Base-by-base conservation (phyloP, 176 grass and related monocot species). In the Sorghum bicolor region DNA sequence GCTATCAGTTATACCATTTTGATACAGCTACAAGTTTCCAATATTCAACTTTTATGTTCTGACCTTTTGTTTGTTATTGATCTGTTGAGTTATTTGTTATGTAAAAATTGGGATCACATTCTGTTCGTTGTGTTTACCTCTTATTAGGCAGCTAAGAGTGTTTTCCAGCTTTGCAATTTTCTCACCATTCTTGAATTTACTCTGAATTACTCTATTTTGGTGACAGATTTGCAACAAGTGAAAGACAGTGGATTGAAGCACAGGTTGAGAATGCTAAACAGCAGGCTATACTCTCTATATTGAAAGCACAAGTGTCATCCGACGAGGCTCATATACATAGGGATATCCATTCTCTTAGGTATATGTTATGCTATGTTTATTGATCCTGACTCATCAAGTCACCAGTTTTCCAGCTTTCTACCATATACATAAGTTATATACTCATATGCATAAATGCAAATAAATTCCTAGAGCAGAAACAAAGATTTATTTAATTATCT, bases 181-280 rank as follows among this genome's bases (percentile, higher is more conserved):
- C 67, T 12, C 58, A 36, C 14, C 33, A 5, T 69, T 58, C 19
- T 60, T 74, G 22, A 68, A 61, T 74, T 25, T 80, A 74, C 3
- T 50, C 19, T 40, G 2, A 22, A 32, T 89, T 74, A 57, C 45
- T 79, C 61, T 79, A 64, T 63, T 83, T 80, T 83, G 26, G 20
- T 30, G 72, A 93, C 74, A 98, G 96, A 95, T 98, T 98, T 89
- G 96, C 93, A 31, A 98, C 93, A 81, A 98, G 96, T 89, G 96
- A 98, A 87, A 88, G 96, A 31, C 96, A 98, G 61, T 98, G 96
- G 93, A 94, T 98, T 87, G 96, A 98, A 88, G 93, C 96, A 41
- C 96, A 95, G 85, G 96, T 98, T 55, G 96, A 98, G 80, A 98
- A 93, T 75, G 83, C 96, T 84, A 98, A 98, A 89, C 93, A 98